A percentile compares a stretch with the other conserved stretches of the same genome.
Conservation (phyloP, 441 rosid genomes). For the Lepidium campestre region DNA sequence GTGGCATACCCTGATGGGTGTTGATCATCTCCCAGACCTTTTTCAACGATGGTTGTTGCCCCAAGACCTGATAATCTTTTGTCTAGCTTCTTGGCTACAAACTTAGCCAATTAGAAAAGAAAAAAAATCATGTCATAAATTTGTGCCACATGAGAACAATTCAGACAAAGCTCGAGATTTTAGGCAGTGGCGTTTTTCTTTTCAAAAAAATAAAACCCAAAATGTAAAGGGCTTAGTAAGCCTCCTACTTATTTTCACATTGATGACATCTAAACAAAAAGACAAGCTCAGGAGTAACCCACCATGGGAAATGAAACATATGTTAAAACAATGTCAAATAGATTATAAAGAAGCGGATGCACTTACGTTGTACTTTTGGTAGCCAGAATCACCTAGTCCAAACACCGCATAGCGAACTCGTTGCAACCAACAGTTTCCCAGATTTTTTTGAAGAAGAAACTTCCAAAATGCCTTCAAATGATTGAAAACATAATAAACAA, state of each 20-base stretch:
- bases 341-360: background rate
- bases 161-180: background rate
- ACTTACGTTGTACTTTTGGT: conserved; percentile 87
- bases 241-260: background rate
- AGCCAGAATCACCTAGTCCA: conserved; percentile 92
- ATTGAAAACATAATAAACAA: background rate
- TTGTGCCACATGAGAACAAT: conserved; percentile 1
- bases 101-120: conserved; percentile 45
- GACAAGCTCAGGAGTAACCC: background rate
- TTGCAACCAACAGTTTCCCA: conserved; percentile 58
- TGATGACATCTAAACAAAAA: background rate
- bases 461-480: conserved; percentile 70
- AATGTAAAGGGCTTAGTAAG: background rate
- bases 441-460: conserved; percentile 69
- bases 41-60: conserved; percentile 57
- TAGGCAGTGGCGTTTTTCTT: background rate
- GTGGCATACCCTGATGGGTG: conserved; percentile 90
- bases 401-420: conserved; percentile 71
- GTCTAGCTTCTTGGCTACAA: conserved; percentile 95
- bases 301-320: background rate
- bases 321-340: background rate
- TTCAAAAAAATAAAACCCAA: background rate
- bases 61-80: conserved; percentile 87
- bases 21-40: conserved; percentile 95
- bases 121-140: conserved; percentile 1